Evolutionary conservation across 2,329 filamentous ascomycete species (phyloP).

Genomic region (Penicillium sp.): DNA sequence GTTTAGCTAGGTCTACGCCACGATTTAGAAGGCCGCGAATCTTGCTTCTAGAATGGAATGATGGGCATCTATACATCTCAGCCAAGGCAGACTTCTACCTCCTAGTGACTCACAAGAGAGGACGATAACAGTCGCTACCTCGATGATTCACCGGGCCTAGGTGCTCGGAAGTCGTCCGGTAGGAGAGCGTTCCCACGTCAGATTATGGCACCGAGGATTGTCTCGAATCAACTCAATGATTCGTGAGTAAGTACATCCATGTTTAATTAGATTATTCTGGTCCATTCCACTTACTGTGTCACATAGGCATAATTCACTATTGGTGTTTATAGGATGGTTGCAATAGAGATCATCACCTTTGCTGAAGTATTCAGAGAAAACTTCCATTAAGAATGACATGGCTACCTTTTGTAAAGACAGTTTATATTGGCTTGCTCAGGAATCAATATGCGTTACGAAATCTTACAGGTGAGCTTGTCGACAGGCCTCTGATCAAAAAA

Average conservation of each 20-base stretch:
- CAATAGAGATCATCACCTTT: not conserved
- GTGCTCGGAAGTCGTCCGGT: constrained; percentile 74
- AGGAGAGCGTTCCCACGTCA: constrained; percentile 83
- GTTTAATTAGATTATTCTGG: not conserved
- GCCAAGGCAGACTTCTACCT: constrained; percentile 21
- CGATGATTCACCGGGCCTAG: constrained; percentile 70
- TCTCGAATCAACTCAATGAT: constrained; percentile 85
- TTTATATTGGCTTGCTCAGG: not conserved
- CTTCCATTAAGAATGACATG: not conserved
- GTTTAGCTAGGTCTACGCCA: not conserved
- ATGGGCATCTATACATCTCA: not conserved
- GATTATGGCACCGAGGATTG: constrained; percentile 47
- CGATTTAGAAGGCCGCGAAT: not conserved
- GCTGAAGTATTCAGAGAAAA: not conserved
- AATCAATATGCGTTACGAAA: not conserved
- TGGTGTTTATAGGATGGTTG: not conserved
- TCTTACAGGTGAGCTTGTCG: not conserved
- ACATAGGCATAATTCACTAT: not conserved
- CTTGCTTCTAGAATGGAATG: not conserved
- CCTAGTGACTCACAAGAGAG: constrained; percentile 59
- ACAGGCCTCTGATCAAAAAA: not conserved
- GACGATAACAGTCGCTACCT: constrained; percentile 68
- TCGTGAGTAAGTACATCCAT: constrained; percentile 68
- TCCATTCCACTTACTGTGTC: not conserved
- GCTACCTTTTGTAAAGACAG: not conserved